Evolutionary conservation across 192 early-diverging fungal genomes (phyloP), one percentile per base, ranked within the genome.

Genomic region (Backusella tarrabulga): DNA sequence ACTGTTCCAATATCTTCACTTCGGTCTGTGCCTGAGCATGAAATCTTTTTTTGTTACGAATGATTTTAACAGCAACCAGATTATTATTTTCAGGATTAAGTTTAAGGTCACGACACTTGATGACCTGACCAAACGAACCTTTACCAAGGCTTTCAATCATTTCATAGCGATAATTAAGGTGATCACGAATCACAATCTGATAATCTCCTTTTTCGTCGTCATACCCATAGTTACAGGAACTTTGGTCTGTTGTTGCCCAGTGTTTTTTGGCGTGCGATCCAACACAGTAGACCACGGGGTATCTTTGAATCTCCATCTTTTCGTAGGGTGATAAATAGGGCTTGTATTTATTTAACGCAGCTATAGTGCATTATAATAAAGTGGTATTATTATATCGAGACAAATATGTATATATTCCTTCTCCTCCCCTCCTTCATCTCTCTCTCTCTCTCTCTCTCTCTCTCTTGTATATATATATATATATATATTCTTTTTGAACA

Each of bases 151-250:
- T 85, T n/a, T 92, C 93, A 52, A 97, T 70, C 32, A 99, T 87
- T 83, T 99, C 97, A 85, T 98, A 99, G 12, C 97, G 90, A 82
- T 95, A 99, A 75, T 84, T 88, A 29, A 90, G 71, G 82, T 99
- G 97, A 84, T 99, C 97, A 77, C 95, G 91, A 66, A 86, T 86
- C 36, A 92, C 88, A 21, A 99, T 87, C 63, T 92, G 87, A 69
- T 97, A 97, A 79, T 99, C 97, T 35, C 97, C 97, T 9, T 95
- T 90, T 46, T 96, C 92, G 83, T 99, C 97, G 83, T 98, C 97
- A 68, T 78, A 90, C 6, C 91, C 89, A 84, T 88, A 92, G 76
- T 90, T 88, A 68, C 79, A 81, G 21, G 87, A 81, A 21, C 79
- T 79, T 77, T 88, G 75, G 71, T 95, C 90, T 56, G 90, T 79